Evolutionary conservation across 176 grass and related monocot genomes (phyloP).

Genomic region (Cocos nucifera): DNA sequence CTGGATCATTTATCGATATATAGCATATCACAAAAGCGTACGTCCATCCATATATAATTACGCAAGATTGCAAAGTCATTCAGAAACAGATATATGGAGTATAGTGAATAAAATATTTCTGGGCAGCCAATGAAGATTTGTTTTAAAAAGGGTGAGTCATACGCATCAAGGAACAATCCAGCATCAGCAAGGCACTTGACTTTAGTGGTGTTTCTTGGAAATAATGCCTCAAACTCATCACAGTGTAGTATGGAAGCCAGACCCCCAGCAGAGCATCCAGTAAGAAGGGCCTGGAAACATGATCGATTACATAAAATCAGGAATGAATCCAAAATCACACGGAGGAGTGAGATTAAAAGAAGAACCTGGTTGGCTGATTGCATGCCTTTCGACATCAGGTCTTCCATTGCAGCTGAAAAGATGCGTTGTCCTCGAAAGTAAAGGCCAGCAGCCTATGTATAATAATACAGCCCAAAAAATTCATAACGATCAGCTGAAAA

Average conservation of each 20-base stretch:
- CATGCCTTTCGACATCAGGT: constrained; percentile 77
- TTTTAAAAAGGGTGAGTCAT: background rate
- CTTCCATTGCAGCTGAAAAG: constrained; percentile 46
- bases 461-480: too few relatives aligned
- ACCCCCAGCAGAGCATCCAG: constrained; percentile 82
- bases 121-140: too few relatives aligned
- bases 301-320: too few relatives aligned
- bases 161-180: constrained; percentile 86
- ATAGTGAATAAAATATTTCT: too few relatives aligned
- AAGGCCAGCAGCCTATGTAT: constrained; percentile 22
- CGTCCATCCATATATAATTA: too few relatives aligned
- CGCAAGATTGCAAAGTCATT: too few relatives aligned
- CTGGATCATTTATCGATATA: too few relatives aligned
- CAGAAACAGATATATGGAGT: too few relatives aligned
- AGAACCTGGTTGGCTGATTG: constrained; percentile 30
- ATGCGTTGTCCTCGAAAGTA: constrained; percentile 84
- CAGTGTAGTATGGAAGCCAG: constrained; percentile 67
- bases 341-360: background rate
- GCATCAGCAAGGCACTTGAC: constrained; percentile 86
- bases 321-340: too few relatives aligned
- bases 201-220: constrained; percentile 26
- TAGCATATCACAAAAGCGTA: too few relatives aligned
- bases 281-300: constrained; percentile 39
- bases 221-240: constrained; percentile 57
- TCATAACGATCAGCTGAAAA: too few relatives aligned